phyloP scores from a whole-genome alignment of 106 monocot species.

The Dendrobium officinale region DNA sequence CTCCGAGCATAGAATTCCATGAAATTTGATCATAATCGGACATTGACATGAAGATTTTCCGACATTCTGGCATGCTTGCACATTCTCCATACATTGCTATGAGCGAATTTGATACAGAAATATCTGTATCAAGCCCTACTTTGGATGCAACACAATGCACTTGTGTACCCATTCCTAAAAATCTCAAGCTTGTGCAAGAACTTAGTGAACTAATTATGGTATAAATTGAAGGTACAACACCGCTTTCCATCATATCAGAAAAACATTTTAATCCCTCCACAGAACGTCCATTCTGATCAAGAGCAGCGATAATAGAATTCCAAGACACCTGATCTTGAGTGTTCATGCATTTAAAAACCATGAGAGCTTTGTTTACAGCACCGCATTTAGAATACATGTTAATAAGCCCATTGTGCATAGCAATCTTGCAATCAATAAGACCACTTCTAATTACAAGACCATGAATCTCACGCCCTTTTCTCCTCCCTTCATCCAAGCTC shows the following conservation, averaged over 20 bases:
- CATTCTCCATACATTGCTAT: constrained; percentile 68
- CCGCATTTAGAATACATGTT: constrained; percentile 90
- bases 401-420: constrained; percentile 56
- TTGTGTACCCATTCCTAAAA: constrained; percentile 40
- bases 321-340: constrained; percentile 67
- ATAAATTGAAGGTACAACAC: constrained; percentile 42
- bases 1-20: constrained; percentile 89
- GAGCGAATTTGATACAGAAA: constrained; percentile 81
- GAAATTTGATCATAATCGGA: constrained; percentile 60
- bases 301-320: constrained; percentile 72
- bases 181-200: constrained; percentile 36
- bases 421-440: constrained; percentile 27
- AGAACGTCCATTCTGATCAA: constrained; percentile 64
- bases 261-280: constrained; percentile 49
- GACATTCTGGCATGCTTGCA: constrained; percentile 32
- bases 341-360: constrained; percentile 46
- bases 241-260: constrained; percentile 31
- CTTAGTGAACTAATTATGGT: constrained; percentile 65
- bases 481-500: constrained; percentile 38
- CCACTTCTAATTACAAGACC: constrained; percentile 37
- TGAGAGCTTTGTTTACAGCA: constrained; percentile 44
- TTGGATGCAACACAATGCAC: constrained; percentile 54
- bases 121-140: constrained; percentile 56
- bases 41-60: constrained; percentile 55
- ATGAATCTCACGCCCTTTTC: constrained; percentile 69